Evolutionary conservation across 352 stramenopile genomes (phyloP).

Genomic region (Bremia lactucae): DNA sequence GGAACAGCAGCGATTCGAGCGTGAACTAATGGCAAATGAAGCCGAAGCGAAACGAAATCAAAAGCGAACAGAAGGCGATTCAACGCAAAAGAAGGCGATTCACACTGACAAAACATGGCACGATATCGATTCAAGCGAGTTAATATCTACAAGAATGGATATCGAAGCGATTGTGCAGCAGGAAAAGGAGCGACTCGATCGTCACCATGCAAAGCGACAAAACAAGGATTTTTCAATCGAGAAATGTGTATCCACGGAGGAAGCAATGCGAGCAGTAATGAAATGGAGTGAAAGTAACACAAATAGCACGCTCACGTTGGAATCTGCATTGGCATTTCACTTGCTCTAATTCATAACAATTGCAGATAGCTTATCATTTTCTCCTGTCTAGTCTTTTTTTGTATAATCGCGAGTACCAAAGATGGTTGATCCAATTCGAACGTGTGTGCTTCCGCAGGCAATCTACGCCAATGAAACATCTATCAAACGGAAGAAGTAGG

Average conservation of each 20-base stretch:
- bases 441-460: constrained; percentile 89
- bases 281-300: constrained; percentile 41
- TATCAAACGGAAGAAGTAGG: neutral
- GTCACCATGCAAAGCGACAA: constrained; percentile 16
- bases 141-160: constrained; percentile 68
- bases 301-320: constrained; percentile 24
- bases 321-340: constrained; percentile 60
- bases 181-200: constrained; percentile 28
- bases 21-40: constrained; percentile 50
- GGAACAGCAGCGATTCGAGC: constrained; percentile 51
- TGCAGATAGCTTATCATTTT: neutral
- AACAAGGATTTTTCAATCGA: constrained; percentile 5
- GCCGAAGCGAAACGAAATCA: constrained; percentile 35
- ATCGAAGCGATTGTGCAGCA: constrained; percentile 57
- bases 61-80: constrained; percentile 36
- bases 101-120: constrained; percentile 60
- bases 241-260: constrained; percentile 27
- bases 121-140: constrained; percentile 72
- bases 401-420: constrained; percentile 93
- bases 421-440: constrained; percentile 96
- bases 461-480: constrained; percentile 49
- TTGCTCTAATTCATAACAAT: constrained; percentile 25
- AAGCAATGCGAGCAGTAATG: constrained; percentile 30
- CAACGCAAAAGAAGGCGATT: constrained; percentile 37
- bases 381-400: constrained; percentile 26